phyloP scores from a whole-genome alignment of 169 alveolate species.

The Eimeria necatrix region DNA sequence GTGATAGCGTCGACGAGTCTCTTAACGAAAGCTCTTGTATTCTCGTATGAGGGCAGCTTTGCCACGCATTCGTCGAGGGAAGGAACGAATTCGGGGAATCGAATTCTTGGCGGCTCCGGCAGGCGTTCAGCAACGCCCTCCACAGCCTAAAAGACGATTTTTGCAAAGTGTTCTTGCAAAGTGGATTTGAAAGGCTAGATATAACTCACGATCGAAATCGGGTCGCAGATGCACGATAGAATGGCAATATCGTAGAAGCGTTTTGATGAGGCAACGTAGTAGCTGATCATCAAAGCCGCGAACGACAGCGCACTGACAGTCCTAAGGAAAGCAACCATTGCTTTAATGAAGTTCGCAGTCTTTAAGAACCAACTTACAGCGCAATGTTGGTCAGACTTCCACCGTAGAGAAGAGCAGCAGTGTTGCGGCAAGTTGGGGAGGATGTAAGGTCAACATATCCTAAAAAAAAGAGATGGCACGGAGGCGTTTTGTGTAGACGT shows the following conservation, averaged over 20 bases:
- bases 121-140: slow-evolving; percentile 75
- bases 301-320: slow-evolving; percentile 54
- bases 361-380: background rate
- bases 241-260: slow-evolving; percentile 74
- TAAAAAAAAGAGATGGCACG: background rate
- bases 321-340: slow-evolving; percentile 1
- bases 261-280: slow-evolving; percentile 72
- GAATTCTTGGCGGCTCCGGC: slow-evolving; percentile 60
- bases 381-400: slow-evolving; percentile 53
- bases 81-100: slow-evolving; percentile 59
- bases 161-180: background rate
- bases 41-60: slow-evolving; percentile 71
- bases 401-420: slow-evolving; percentile 64
- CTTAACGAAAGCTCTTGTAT: slow-evolving; percentile 58
- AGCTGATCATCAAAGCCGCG: slow-evolving; percentile 63
- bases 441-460: slow-evolving; percentile 55
- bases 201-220: slow-evolving; percentile 53
- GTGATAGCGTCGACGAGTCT: slow-evolving; percentile 39
- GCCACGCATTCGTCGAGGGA: slow-evolving; percentile 67
- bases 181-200: background rate
- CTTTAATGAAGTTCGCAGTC: too few relatives aligned
- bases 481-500: background rate
- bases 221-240: slow-evolving; percentile 68
- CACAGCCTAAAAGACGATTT: slow-evolving; percentile 32
- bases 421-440: slow-evolving; percentile 74